phyloP scores from a whole-genome alignment of 805 yeast genomes.

The Candida sonorensis region DNA sequence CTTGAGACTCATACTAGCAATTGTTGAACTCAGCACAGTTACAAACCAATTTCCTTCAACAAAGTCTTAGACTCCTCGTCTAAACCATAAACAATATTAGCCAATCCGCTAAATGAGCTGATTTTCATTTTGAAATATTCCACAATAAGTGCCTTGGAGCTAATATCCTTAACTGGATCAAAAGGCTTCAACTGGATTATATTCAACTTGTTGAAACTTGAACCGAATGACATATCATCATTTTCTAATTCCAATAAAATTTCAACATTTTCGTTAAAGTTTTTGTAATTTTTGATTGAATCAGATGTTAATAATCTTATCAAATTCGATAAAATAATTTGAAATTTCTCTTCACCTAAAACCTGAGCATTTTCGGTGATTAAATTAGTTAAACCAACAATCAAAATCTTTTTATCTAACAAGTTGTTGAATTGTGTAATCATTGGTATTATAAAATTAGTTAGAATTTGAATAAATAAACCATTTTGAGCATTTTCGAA shows the following conservation, averaged over 20 bases:
- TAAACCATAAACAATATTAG: conserved; percentile 7
- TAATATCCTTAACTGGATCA: conserved; percentile 63
- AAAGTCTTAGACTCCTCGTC: conserved; percentile 13
- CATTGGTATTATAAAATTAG: conserved; percentile 45
- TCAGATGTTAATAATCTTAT: conserved; percentile 30
- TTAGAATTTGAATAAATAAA: conserved; percentile 43
- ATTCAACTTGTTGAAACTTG: conserved; percentile 69
- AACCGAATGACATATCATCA: conserved; percentile 66
- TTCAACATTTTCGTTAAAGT: conserved; percentile 34
- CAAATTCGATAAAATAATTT: conserved; percentile 37
- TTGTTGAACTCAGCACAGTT: background rate
- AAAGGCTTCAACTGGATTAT: conserved; percentile 52
- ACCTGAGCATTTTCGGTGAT: conserved; percentile 33
- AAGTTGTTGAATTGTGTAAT: conserved; percentile 34
- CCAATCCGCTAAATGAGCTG: conserved; percentile 10
- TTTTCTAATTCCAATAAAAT: conserved; percentile 55
- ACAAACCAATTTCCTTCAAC: conserved; percentile 9
- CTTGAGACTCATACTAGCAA: too few species aligned
- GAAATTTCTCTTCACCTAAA: conserved; percentile 33
- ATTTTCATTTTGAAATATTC: conserved; percentile 27
- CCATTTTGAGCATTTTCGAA: conserved; percentile 69
- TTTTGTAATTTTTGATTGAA: conserved; percentile 27
- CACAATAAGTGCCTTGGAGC: conserved; percentile 23
- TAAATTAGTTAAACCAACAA: conserved; percentile 42
- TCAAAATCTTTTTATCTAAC: conserved; percentile 37